Evolutionary conservation across 257 asterid species (phyloP), one percentile per base, ranked within the genome.

Genomic region (Catharanthus roseus): DNA sequence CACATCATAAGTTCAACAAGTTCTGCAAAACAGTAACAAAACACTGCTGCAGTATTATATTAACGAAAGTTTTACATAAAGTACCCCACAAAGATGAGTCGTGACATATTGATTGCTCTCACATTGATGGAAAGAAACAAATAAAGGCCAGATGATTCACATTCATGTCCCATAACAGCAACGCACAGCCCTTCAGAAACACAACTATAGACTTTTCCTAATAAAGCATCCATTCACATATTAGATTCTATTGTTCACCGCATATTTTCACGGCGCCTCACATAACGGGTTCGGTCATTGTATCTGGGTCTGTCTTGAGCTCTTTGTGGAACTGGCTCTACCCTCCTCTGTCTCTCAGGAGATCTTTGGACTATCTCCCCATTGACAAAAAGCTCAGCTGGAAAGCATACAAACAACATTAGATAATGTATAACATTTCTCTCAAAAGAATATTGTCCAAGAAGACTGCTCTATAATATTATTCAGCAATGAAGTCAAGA

Each of bases 311-410:
- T 86, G 76, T 90, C 97, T 77, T 86, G 89, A 58, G 91, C 86
- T 79, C 97, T 86, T 75, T 90, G 97, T 63, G 96, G 95, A 76
- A 90, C 93, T 21, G 98, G 98, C 83, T 88, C 93, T 42, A 92
- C 98, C 74, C 98, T 87, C 88, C 91, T 88, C 67, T 92, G 97
- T 74, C 98, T 85, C 88, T 90, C 98, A 0, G 98, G 98, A 29
- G 98, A 92, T 65, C 98, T 85, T 67, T 87, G 95, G 36, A 92
- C 98, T 44, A 92, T 92, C 82, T 92, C 97, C 57, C 98, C 98
- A 57, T 90, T 88, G 34, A 92, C 97, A 36, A 77, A 86, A 75
- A 92, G 83, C 80, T 92, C 98, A 74, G 98, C 98, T 92, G 88
- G 41, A 49, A 66, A 45, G 44, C 23, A 60, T 49, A 72, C n/a